Evolutionary conservation across 2,329 filamentous ascomycete genomes (phyloP).

Genomic region (Elsinoe australis): DNA sequence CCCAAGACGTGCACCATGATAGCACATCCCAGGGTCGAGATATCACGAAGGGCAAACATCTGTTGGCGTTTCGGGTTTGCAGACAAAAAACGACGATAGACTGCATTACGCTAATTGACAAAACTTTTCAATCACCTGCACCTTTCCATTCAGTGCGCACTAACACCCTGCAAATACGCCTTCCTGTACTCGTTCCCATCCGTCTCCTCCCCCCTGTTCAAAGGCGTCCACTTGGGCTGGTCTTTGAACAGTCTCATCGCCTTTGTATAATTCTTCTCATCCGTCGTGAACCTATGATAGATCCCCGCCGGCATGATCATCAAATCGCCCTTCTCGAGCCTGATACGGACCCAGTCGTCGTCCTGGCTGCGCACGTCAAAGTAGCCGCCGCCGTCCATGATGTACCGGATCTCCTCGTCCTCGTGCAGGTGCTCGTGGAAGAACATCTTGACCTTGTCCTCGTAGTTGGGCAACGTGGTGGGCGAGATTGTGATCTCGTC

Average conservation of each 20-base stretch:
- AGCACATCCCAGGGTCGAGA: constrained; percentile 11
- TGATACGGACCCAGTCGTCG: constrained; percentile 84
- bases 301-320: constrained; percentile 92
- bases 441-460: constrained; percentile 88
- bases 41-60: constrained; percentile 3
- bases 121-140: background rate
- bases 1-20: background rate
- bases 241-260: constrained; percentile 97
- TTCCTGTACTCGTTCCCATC: constrained; percentile 72
- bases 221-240: constrained; percentile 93
- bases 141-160: background rate
- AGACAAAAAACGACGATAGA: constrained; percentile 14
- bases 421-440: constrained; percentile 95
- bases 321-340: constrained; percentile 76
- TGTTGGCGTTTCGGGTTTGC: constrained; percentile 10
- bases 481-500: constrained; percentile 89
- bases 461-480: constrained; percentile 74
- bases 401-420: constrained; percentile 96
- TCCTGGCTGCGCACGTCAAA: constrained; percentile 81
- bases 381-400: constrained; percentile 78
- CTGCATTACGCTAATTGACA: constrained; percentile 14
- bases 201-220: constrained; percentile 71
- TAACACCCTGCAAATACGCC: constrained; percentile 55
- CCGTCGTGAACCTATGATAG: constrained; percentile 95
- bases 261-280: constrained; percentile 84